Conservation (phyloP, 176 grass and related monocot species). For the Musa troglodytarum region DNA sequence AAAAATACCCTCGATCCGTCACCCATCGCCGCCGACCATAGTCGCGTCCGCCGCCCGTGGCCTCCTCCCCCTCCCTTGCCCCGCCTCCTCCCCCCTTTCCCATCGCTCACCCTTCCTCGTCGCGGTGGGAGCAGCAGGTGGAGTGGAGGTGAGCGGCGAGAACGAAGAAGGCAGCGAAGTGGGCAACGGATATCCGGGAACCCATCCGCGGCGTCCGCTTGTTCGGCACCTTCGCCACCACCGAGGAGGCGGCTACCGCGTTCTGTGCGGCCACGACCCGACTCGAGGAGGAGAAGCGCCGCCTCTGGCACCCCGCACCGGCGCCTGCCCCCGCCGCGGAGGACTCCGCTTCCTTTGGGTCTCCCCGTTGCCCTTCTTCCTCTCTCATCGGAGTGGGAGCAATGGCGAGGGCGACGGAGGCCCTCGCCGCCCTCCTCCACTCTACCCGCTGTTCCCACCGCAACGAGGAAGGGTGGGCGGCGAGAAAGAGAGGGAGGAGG, state of each 20-base stretch:
- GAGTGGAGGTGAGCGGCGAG: constrained; percentile 35
- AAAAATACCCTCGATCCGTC: no score
- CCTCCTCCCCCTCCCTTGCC: no score
- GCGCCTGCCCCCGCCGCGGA: not conserved
- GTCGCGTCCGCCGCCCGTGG: no score
- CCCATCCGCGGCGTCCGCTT: constrained; percentile 13
- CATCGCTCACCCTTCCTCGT: no score
- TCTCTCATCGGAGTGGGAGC: not conserved
- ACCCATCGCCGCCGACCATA: no score
- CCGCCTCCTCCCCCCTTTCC: no score
- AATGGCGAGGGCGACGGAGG: no score
- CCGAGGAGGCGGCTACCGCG: not conserved
- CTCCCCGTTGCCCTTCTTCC: not conserved
- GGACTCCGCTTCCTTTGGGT: not conserved
- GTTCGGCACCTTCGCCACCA: constrained; percentile 1
- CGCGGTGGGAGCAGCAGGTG: no score
- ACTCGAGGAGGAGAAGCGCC: constrained; percentile 3
- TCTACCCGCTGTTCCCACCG: no score
- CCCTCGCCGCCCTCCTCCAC: no score
- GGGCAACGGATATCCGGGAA: constrained; percentile 88
- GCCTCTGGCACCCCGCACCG: not conserved
- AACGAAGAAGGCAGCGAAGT: constrained; percentile 24
- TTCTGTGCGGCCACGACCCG: not conserved
- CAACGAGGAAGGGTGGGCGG: no score
- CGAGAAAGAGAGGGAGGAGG: no score